Evolutionary conservation across 371 early-diverging fungal genomes (phyloP), one percentile per base, ranked within the genome.

Genomic region (Actinomucor elegans): DNA sequence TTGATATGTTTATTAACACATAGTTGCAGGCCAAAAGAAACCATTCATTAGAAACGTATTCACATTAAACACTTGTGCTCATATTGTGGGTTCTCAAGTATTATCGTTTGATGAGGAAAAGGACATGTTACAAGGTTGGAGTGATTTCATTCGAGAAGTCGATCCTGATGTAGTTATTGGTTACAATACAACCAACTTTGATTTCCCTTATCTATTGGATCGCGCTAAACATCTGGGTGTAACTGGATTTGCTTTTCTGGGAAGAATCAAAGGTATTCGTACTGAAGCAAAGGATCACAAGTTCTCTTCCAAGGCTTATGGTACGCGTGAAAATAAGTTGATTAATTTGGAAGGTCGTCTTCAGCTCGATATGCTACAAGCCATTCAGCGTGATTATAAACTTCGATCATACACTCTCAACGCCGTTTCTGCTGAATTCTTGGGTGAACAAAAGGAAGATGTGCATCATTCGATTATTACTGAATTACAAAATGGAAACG

Each of bases 381-480:
- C 97, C 29, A 96, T 99, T 81, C 93, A 94, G 60, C 84, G 98
- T 48, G 99, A 99, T 47, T 90, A 98, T 70, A 99, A 99, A 61
- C 79, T 99, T 54, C 86, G 99, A 44, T 94, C 96, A 3, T 99
- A 99, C 64, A 90, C 99, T 0, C 83, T 99, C 21, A 99, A 99
- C 71, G 84, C 98, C 17, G 99, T 99, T 8, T 95, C 90, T 69
- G 92, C 96, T 9, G 93, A 97, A 57, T 99, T 99, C 59, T 72
- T 99, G 41, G 93, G 91, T 77, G 99, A 99, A 66, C 99, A 99
- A 81, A 99, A 99, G 71, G 99, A 99, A 75, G 99, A 99, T 69
- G 99, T 99, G 1, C 99, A 97, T 58, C 94, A 99, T 64, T 94
- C 96, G 2, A 96, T 98, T 43, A 99, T 99, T 73, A 90, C 94